phyloP scores from a whole-genome alignment of 129 eudicot species.

The Logfia minima region DNA sequence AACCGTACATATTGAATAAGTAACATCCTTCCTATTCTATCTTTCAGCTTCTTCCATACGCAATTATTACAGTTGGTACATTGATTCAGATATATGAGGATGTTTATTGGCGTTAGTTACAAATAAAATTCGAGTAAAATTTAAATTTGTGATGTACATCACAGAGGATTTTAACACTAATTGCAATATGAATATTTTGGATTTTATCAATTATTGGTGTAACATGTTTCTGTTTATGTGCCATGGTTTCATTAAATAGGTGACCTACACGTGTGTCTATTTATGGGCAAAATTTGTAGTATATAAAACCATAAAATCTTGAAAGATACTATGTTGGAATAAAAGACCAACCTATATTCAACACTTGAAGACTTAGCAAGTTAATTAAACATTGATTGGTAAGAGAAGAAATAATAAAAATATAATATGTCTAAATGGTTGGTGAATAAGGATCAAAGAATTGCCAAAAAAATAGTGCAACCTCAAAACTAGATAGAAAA shows the following conservation, averaged over 20 bases:
- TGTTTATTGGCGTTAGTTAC: too few species aligned
- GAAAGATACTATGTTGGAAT: slow-evolving; percentile 11
- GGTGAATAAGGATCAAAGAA: too few species aligned
- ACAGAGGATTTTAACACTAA: too few species aligned
- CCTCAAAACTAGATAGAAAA: too few species aligned
- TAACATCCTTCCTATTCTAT: too few species aligned
- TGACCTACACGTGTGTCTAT: slow-evolving; percentile 35
- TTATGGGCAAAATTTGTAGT: slow-evolving; percentile 27
- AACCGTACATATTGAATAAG: too few species aligned
- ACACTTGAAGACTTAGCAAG: slow-evolving; percentile 19
- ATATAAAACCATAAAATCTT: slow-evolving; percentile 22
- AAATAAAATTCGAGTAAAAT: too few species aligned
- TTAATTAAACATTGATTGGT: slow-evolving; percentile 5
- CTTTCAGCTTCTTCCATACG: too few species aligned
- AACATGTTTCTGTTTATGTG: slow-evolving; percentile 17
- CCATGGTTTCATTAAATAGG: slow-evolving; percentile 6
- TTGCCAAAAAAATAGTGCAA: too few species aligned
- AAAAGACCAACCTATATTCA: background rate
- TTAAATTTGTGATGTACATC: too few species aligned
- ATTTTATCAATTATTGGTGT: slow-evolving; percentile 27
- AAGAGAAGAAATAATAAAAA: background rate
- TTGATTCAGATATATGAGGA: too few species aligned
- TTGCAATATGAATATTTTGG: background rate
- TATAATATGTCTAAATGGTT: background rate
- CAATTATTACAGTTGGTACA: too few species aligned